Conservation (phyloP, 73 alveolate species). For the Tetrahymena borealis region DNA sequence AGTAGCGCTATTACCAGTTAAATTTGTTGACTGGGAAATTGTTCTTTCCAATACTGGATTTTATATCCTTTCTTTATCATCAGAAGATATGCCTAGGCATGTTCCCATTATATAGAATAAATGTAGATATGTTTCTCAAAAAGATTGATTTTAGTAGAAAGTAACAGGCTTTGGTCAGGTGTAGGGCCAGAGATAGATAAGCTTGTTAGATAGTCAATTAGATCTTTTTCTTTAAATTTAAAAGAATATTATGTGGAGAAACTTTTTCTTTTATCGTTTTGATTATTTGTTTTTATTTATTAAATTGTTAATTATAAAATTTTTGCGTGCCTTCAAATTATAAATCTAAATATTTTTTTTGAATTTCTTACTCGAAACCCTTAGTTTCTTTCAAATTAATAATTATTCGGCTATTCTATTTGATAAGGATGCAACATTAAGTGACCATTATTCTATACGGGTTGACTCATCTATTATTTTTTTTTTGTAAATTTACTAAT, state of each 20-base stretch:
- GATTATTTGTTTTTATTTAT: background rate
- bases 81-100: background rate
- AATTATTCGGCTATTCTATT: background rate
- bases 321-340: background rate
- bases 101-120: background rate
- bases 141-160: too few species aligned
- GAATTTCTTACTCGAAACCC: background rate
- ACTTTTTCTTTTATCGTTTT: too few species aligned
- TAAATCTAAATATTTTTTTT: background rate
- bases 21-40: background rate
- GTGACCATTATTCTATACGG: too few species aligned
- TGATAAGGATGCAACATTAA: background rate
- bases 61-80: background rate
- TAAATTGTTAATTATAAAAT: background rate
- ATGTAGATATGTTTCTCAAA: too few species aligned
- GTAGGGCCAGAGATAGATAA: too few species aligned
- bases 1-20: background rate
- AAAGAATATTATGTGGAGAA: too few species aligned
- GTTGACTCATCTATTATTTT: background rate
- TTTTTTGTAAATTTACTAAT: too few species aligned
- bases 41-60: background rate
- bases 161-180: too few species aligned
- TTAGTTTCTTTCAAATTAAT: background rate
- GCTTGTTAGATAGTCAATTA: too few species aligned
- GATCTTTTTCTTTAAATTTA: too few species aligned